Evolutionary conservation across 78 protist species (phyloP), one percentile per base, ranked within the genome.

Genomic region (Dictyostelium purpureum): DNA sequence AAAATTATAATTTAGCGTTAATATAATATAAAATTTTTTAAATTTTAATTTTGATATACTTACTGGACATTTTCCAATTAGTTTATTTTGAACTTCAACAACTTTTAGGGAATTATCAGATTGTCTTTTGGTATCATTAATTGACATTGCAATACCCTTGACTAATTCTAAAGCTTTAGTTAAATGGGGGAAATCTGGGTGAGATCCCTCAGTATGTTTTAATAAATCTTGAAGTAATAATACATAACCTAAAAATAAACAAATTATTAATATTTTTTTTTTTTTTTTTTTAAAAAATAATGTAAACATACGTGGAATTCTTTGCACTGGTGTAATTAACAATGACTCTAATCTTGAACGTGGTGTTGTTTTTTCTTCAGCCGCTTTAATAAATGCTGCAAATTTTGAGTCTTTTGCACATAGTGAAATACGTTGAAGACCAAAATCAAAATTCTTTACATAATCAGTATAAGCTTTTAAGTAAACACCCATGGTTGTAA

Each of bases 221-320:
- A 85, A 40, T 31, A 85, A 76, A n/a, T 85, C 92, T 73, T 85
- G 92, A 16, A 85, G 54, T 49, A 85, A 51, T 11, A 85, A 37
- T 73, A 85, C 92, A 51, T 85, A 85, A n/a, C n/a, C n/a, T n/a
- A n/a, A n/a, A n/a, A n/a, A n/a, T n/a, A n/a, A n/a, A n/a, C n/a
- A n/a, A n/a, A n/a, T n/a, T n/a, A n/a, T n/a, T n/a, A n/a, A n/a
- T n/a, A n/a, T n/a, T n/a, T n/a, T n/a, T n/a, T n/a, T n/a, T n/a
- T n/a, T n/a, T n/a, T n/a, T n/a, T n/a, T n/a, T n/a, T n/a, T n/a
- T n/a, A n/a, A n/a, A n/a, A n/a, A n/a, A n/a, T n/a, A n/a, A n/a
- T n/a, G n/a, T n/a, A n/a, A n/a, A n/a, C n/a, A n/a, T n/a, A 26
- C 92, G 14, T 73, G 92, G 92, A 73, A 85, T 85, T 49, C 92